Evolutionary conservation across 140 eudicot genomes (phyloP).

Genomic region (Senecio squalidus): DNA sequence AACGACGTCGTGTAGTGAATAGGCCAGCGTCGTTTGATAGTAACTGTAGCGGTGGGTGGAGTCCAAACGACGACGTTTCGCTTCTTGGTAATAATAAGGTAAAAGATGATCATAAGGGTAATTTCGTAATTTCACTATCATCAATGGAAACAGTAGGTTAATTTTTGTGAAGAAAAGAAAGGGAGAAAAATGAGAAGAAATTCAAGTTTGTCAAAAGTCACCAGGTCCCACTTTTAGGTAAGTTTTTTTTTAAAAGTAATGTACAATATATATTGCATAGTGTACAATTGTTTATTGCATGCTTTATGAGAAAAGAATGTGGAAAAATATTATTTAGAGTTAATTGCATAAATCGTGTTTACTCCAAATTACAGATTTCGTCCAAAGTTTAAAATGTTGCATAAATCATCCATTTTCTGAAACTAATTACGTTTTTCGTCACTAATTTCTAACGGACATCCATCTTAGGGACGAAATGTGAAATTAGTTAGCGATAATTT

Average conservation of each 20-base stretch:
- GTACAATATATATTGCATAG: neutral
- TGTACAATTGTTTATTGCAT: conserved; percentile 1
- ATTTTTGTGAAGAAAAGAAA: conserved; percentile 17
- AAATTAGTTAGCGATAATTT: no score
- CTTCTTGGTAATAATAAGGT: neutral
- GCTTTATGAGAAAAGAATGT: neutral
- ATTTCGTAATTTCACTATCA: conserved; percentile 36
- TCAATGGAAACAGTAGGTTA: conserved; percentile 8
- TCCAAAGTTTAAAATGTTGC: no score
- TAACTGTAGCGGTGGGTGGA: conserved; percentile 29
- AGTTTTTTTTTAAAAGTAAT: conserved; percentile 26
- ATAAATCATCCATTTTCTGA: no score
- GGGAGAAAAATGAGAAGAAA: conserved; percentile 34
- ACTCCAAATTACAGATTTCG: no score
- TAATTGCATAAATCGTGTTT: no score
- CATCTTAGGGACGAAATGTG: no score
- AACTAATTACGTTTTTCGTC: no score
- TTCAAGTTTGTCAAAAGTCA: conserved; percentile 43
- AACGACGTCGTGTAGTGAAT: conserved; percentile 27
- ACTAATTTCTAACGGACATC: no score
- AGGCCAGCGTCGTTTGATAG: conserved; percentile 47
- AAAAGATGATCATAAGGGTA: conserved; percentile 12
- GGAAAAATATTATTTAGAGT: neutral
- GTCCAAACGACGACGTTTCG: conserved; percentile 40
- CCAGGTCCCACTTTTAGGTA: conserved; percentile 76